Percentiles rank a stretch among this genome's conserved stretches.
Conservation (phyloP, 1,284 basidiomycete genomes). For the Cutaneotrichosporon cutaneum region DNA sequence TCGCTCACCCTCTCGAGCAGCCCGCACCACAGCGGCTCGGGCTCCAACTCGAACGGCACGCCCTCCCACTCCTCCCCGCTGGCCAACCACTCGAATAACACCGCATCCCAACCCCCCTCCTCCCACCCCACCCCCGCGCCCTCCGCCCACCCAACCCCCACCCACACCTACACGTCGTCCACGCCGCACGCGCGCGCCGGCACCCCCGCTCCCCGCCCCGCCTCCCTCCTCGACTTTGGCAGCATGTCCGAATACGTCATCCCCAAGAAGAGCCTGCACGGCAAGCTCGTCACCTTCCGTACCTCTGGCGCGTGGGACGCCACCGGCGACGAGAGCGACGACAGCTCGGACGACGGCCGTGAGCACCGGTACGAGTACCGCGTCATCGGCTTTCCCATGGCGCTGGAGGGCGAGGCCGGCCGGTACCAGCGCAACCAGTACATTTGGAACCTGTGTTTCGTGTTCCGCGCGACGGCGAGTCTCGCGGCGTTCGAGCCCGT, state of each 20-base stretch:
- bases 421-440: constrained; percentile 83
- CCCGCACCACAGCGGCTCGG: not conserved
- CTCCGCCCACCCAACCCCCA: not conserved
- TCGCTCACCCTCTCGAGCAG: not conserved
- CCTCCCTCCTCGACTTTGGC: constrained; percentile 77
- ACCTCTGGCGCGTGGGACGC: constrained; percentile 30
- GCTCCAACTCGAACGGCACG: not conserved
- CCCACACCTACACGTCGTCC: no score
- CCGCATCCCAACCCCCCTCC: not conserved
- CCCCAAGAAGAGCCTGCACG: constrained; percentile 80
- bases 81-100: not conserved
- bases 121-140: not conserved
- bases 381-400: constrained; percentile 84
- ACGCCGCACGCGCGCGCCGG: not conserved
- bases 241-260: constrained; percentile 93
- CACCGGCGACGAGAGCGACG: constrained; percentile 28
- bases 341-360: constrained; percentile 21
- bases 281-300: constrained; percentile 70
- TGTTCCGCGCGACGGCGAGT: constrained; percentile 84
- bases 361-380: constrained; percentile 57
- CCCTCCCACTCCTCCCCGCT: not conserved
- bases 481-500: constrained; percentile 93
- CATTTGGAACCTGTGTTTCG: constrained; percentile 93
- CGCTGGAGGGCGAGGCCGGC: constrained; percentile 59
- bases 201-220: not conserved